These are phyloP conservation scores for Xylariomycetidae sp. DNA, from an alignment of 2,329 filamentous ascomycete genomes.

Conservation along the genomic window DNA sequence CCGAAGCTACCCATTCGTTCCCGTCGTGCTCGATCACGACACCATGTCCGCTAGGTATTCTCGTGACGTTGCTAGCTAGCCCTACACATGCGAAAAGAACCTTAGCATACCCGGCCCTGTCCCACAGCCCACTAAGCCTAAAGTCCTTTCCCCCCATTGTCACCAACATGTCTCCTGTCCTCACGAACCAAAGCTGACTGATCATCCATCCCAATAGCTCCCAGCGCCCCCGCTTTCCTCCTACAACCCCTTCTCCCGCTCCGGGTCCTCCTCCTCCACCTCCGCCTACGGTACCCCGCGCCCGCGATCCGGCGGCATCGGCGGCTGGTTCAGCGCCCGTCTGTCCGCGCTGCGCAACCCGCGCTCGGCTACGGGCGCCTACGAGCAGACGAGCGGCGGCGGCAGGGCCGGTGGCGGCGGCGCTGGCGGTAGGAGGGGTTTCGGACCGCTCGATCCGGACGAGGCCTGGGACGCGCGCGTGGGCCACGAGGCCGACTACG, in stretches of 20 bases:
- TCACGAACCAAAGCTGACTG: no score
- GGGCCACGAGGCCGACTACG: slow-evolving; percentile 61
- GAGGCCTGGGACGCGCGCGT: slow-evolving; percentile 83
- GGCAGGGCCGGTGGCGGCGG: slow-evolving; percentile 53
- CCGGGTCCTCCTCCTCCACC: slow-evolving; percentile 39
- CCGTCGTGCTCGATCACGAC: no score
- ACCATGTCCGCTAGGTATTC: no score
- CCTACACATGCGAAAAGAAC: no score
- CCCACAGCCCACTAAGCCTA: no score
- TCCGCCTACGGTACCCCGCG: slow-evolving; percentile 45
- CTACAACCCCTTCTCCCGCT: slow-evolving; percentile 66
- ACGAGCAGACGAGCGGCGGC: slow-evolving; percentile 67
- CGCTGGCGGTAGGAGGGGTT: slow-evolving; percentile 47
- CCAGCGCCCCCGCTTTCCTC: slow-evolving; percentile 63
- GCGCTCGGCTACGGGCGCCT: slow-evolving; percentile 65
- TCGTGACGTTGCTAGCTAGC: no score
- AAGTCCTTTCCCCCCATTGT: no score
- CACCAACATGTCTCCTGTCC: no score
- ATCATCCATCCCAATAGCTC: no score
- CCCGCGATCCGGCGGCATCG: slow-evolving; percentile 56
- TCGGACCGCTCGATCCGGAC: slow-evolving; percentile 71
- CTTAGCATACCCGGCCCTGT: no score
- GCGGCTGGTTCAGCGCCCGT: slow-evolving; percentile 70
- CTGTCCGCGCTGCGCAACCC: slow-evolving; percentile 55
- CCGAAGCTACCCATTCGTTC: no score